Conservation (phyloP, 306 rosid species). For the Lathyrus aphaca region DNA sequence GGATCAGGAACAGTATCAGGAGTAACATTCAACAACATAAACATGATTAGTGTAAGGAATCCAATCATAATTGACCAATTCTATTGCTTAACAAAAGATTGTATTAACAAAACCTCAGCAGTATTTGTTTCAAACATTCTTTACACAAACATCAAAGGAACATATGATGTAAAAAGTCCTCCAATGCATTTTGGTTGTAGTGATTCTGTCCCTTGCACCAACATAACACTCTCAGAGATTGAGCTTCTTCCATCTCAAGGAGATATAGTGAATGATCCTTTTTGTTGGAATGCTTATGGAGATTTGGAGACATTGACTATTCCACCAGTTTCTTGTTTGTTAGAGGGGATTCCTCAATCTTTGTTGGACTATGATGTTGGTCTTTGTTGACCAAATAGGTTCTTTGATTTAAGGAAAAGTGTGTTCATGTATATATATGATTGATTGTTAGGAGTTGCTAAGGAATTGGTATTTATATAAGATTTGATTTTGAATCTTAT, state of each 20-base stretch:
- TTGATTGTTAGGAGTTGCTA: background rate
- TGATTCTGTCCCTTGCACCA: constrained; percentile 83
- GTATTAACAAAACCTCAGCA: constrained; percentile 77
- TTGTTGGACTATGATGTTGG: constrained; percentile 40
- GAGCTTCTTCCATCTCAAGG: constrained; percentile 90
- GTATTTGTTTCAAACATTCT: constrained; percentile 67
- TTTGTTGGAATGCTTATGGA: constrained; percentile 96
- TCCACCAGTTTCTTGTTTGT: constrained; percentile 85
- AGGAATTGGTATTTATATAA: constrained; percentile 1
- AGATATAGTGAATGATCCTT: constrained; percentile 61
- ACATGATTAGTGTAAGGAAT: constrained; percentile 78
- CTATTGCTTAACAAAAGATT: constrained; percentile 68
- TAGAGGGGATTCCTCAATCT: constrained; percentile 63
- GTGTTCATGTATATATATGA: constrained; percentile 13
- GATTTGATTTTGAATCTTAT: constrained; percentile 29
- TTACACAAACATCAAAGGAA: constrained; percentile 78
- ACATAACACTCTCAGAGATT: constrained; percentile 80
- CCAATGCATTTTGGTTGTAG: constrained; percentile 89
- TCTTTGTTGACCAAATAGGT: constrained; percentile 51
- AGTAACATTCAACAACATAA: constrained; percentile 75
- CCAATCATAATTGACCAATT: constrained; percentile 89
- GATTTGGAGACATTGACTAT: constrained; percentile 65
- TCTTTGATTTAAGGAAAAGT: constrained; percentile 7
- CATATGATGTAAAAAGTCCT: constrained; percentile 75
- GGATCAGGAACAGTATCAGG: constrained; percentile 82